These are phyloP conservation scores for Flaveria ramosissima DNA, from an alignment of 129 eudicot genomes.

Conservation along the genomic window DNA sequence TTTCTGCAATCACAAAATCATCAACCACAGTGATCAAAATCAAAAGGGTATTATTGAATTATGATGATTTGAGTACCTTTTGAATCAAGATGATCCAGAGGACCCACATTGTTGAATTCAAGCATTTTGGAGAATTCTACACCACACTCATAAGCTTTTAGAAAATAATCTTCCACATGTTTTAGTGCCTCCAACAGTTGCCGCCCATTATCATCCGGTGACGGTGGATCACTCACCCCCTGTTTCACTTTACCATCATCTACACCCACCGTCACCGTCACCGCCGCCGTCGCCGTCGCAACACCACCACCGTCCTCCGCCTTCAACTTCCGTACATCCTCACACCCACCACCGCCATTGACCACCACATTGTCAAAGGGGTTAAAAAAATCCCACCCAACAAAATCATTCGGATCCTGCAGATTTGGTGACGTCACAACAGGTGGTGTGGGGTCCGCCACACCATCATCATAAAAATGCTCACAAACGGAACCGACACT, in stretches of 20 bases:
- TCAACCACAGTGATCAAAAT: too few relatives aligned
- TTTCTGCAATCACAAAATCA: slow-evolving; percentile 31
- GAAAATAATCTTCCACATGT: slow-evolving; percentile 51
- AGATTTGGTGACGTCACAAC: slow-evolving; percentile 30
- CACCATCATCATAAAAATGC: slow-evolving; percentile 50
- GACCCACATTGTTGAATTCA: slow-evolving; percentile 41
- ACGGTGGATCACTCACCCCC: slow-evolving; percentile 12
- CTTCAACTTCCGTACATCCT: background rate
- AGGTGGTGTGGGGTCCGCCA: slow-evolving; percentile 22
- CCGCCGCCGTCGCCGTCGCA: slow-evolving; percentile 13
- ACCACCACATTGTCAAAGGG: slow-evolving; percentile 22
- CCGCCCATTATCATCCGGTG: slow-evolving; percentile 25
- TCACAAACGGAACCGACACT: slow-evolving; percentile 34
- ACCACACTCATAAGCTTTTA: slow-evolving; percentile 52
- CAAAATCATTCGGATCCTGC: slow-evolving; percentile 29
- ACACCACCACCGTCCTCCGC: slow-evolving; percentile 28
- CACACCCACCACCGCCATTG: slow-evolving; percentile 8
- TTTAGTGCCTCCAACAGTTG: slow-evolving; percentile 60
- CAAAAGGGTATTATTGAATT: too few relatives aligned
- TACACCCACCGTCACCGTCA: slow-evolving; percentile 22
- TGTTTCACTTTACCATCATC: slow-evolving; percentile 27
- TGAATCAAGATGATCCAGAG: slow-evolving; percentile 40
- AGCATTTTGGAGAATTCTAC: slow-evolving; percentile 51
- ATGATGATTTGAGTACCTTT: slow-evolving; percentile 32
- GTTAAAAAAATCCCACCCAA: slow-evolving; percentile 59